Evolutionary conservation across 1,139 yeast genomes (phyloP).

Genomic region (Sugiyamaella grinbergsii): DNA sequence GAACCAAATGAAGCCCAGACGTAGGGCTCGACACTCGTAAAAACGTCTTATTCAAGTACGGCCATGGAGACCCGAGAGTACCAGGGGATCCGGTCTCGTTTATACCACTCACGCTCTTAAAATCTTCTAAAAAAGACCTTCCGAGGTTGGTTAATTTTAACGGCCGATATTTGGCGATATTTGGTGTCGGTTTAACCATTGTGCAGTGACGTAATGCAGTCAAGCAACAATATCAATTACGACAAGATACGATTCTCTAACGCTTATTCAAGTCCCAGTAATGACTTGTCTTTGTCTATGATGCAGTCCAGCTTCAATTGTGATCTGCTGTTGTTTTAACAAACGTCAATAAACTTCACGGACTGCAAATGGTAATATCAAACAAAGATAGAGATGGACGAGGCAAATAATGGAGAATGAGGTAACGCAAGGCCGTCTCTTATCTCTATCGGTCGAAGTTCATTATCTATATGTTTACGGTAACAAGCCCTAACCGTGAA

Average conservation of each 20-base stretch:
- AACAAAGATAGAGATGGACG: too few species aligned
- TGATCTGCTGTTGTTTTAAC: too few species aligned
- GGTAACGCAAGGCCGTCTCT: background rate
- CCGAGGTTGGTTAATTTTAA: slow-evolving; percentile 1
- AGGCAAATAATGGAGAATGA: background rate
- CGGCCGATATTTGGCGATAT: slow-evolving; percentile 3
- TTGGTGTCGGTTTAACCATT: slow-evolving; percentile 4
- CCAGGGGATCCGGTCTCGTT: background rate
- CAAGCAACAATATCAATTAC: background rate
- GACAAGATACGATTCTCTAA: background rate
- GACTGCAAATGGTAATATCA: too few species aligned
- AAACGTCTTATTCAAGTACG: background rate
- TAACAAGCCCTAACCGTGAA: background rate
- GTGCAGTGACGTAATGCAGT: background rate
- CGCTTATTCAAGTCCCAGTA: too few species aligned
- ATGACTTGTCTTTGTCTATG: too few species aligned
- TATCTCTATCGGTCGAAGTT: background rate
- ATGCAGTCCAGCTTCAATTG: too few species aligned
- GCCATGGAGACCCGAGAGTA: background rate
- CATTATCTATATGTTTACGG: slow-evolving; percentile 1
- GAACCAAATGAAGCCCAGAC: slow-evolving; percentile 8
- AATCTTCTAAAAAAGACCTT: background rate
- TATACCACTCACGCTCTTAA: background rate
- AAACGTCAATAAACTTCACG: too few species aligned
- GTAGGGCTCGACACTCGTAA: slow-evolving; percentile 6